phyloP scores from a whole-genome alignment of 2,329 filamentous ascomycete genomes.

The Colletotrichum plurivorum region DNA sequence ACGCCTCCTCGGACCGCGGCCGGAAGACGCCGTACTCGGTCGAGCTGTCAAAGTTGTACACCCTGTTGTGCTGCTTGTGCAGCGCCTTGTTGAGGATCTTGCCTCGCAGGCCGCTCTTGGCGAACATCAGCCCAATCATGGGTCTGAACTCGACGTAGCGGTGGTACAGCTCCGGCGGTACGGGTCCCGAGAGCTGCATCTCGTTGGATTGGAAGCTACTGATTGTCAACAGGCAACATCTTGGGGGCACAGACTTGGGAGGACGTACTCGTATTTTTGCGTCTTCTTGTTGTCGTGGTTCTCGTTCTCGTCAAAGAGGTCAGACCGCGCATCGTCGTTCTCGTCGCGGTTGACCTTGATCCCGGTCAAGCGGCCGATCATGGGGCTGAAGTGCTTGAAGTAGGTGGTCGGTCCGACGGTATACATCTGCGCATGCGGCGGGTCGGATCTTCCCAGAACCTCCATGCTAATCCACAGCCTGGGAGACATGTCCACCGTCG shows the following conservation, averaged over 20 bases:
- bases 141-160: constrained; percentile 94
- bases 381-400: constrained; percentile 88
- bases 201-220: constrained; percentile 91
- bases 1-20: constrained; percentile 77
- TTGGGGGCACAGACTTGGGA: background rate
- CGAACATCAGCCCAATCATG: constrained; percentile 92
- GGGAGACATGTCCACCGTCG: constrained; percentile 77
- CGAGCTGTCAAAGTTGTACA: constrained; percentile 88
- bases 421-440: constrained; percentile 78
- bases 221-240: constrained; percentile 9
- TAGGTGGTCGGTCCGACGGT: constrained; percentile 83
- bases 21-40: constrained; percentile 81
- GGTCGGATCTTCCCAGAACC: constrained; percentile 82
- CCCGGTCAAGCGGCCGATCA: constrained; percentile 86
- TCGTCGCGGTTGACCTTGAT: constrained; percentile 77
- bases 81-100: constrained; percentile 86
- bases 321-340: constrained; percentile 57
- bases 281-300: constrained; percentile 63
- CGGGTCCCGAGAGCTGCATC: constrained; percentile 87
- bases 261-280: constrained; percentile 82
- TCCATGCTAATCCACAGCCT: constrained; percentile 80
- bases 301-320: constrained; percentile 39
- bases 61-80: constrained; percentile 88
- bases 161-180: constrained; percentile 86
- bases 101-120: constrained; percentile 81